Percentiles rank a stretch among this genome's conserved stretches.
These are phyloP conservation scores for Fusarium buxicola DNA, from an alignment of 2,329 filamentous ascomycete species.

Conservation along the genomic window DNA sequence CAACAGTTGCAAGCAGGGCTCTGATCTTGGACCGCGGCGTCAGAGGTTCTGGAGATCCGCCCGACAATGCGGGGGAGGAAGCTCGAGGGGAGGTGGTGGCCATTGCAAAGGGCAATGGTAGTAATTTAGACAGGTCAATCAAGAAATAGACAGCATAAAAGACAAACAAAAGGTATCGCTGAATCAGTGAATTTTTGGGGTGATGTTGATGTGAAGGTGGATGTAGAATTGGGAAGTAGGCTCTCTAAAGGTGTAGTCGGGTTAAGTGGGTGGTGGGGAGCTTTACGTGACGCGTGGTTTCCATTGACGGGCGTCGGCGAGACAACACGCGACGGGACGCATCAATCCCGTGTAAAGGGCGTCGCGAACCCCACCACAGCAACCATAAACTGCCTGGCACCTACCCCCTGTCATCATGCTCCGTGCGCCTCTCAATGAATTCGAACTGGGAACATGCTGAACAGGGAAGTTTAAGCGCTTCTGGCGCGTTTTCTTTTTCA, in stretches of 20 bases:
- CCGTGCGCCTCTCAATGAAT: neutral
- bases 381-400: slow-evolving; percentile 7
- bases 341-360: slow-evolving; percentile 33
- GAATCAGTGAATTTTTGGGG: slow-evolving; percentile 2
- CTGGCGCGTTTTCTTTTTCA: no score
- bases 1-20: slow-evolving; percentile 63
- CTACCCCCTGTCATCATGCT: slow-evolving; percentile 15
- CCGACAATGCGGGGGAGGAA: slow-evolving; percentile 58
- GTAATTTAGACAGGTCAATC: neutral
- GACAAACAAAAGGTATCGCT: slow-evolving; percentile 1
- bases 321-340: slow-evolving; percentile 43
- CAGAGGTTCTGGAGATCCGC: slow-evolving; percentile 57
- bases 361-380: neutral
- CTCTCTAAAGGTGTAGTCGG: slow-evolving; percentile 28
- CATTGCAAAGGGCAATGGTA: slow-evolving; percentile 53
- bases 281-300: slow-evolving; percentile 49
- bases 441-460: neutral
- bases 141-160: neutral
- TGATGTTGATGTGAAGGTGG: slow-evolving; percentile 10
- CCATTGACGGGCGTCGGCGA: slow-evolving; percentile 36
- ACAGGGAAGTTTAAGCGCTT: no score
- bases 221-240: slow-evolving; percentile 16
- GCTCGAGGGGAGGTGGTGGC: slow-evolving; percentile 56
- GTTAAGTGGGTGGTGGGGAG: slow-evolving; percentile 44
- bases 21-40: slow-evolving; percentile 67